Evolutionary conservation across 805 yeast species (phyloP).

Genomic region (Hanseniaspora pseudoguilliermondii): DNA sequence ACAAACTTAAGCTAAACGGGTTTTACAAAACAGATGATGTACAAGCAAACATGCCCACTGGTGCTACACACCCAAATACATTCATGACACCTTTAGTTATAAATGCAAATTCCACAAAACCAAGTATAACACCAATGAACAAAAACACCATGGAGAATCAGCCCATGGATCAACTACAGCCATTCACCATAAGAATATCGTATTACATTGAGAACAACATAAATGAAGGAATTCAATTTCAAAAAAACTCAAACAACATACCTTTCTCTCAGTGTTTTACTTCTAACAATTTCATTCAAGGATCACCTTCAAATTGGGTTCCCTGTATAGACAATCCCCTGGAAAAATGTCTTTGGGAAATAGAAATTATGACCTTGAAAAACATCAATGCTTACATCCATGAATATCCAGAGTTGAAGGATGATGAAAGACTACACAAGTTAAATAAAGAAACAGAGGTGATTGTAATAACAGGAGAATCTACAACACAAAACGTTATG

Average conservation of each 20-base stretch:
- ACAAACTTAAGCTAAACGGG: neutral
- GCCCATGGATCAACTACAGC: slow-evolving; percentile 25
- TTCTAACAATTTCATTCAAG: slow-evolving; percentile 58
- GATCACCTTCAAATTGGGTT: slow-evolving; percentile 91
- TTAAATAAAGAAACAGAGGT: slow-evolving; percentile 20
- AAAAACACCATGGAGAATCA: slow-evolving; percentile 27
- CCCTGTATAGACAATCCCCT: slow-evolving; percentile 86
- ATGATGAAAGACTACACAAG: slow-evolving; percentile 20
- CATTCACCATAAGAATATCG: slow-evolving; percentile 56
- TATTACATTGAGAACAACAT: slow-evolving; percentile 54
- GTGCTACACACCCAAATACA: neutral
- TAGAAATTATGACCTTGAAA: slow-evolving; percentile 66
- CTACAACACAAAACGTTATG: slow-evolving; percentile 10
- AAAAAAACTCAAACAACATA: slow-evolving; percentile 30
- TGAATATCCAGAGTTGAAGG: slow-evolving; percentile 21
- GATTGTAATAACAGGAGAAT: slow-evolving; percentile 1
- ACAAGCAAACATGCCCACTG: neutral
- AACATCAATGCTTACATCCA: slow-evolving; percentile 37
- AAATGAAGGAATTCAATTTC: slow-evolving; percentile 61
- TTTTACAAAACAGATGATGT: neutral
- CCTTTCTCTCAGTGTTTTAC: slow-evolving; percentile 77
- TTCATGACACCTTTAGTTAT: slow-evolving; percentile 32
- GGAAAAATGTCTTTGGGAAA: slow-evolving; percentile 85
- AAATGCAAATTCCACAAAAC: slow-evolving; percentile 42
- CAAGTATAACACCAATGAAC: slow-evolving; percentile 2